Base-by-base conservation (phyloP, 805 yeast genomes). In the Jamesozyma piceae region DNA sequence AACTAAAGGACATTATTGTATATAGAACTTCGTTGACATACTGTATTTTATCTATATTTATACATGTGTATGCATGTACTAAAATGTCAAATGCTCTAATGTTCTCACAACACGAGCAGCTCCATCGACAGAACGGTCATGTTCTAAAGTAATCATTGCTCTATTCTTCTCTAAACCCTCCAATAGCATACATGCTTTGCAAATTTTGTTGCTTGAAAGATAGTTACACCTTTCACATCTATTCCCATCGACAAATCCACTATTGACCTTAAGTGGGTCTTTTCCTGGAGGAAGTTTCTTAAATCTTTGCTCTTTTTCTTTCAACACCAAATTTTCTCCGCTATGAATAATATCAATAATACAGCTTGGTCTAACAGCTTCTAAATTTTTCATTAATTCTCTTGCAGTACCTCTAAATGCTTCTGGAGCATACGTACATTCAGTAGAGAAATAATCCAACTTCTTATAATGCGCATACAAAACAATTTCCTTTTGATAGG, bases 361-460 rank as follows among this genome's bases (percentile, higher is more conserved):
- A 55, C 96, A 82, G 30, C 92, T 80, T 14, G 98, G 96, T 52
- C 97, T 73, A 1, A 89, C 79, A 3, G 90, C 77, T 58, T 92
- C 98, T 34, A 92, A 66, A 49, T 87, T 84, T 64, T 92, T 92
- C 71, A 92, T 78, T 22, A 92, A 69, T 45, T 88, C 87, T 57
- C 99, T 74, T 0, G 98, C 96, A 0, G 97, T 92, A 17, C 99
- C 99, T 51, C 99, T 71, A 57, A 92, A 92, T 0, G 99, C 97
- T 60, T 92, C 98, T 2, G 99, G 97, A 0, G 98, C 95, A 66
- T 92, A 92, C 0, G 96, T 82, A 61, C 99, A 92, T 57, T 92
- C 99, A 0, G 99, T 92, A 9, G 95, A 84, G 60, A 92, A 92
- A 59, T 92, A 92, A 64, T 92, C 99, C 40, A 92, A 69, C 55